phyloP scores from a whole-genome alignment of 2,329 filamentous ascomycete genomes.

The Epichloe baconii region DNA sequence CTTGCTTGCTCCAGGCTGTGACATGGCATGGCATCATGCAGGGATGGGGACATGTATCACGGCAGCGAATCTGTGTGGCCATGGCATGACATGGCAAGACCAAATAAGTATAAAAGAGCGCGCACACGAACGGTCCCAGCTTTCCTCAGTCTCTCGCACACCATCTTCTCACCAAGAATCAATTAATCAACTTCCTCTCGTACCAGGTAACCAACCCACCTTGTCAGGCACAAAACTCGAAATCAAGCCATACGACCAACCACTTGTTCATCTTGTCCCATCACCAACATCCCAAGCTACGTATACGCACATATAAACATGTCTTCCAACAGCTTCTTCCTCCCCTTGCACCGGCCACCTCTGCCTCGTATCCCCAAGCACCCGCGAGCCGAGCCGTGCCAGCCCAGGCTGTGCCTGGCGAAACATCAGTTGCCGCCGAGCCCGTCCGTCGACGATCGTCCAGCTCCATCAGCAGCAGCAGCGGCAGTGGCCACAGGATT shows the following conservation, averaged over 20 bases:
- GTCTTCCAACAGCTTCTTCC: slow-evolving; percentile 26
- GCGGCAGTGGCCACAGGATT: slow-evolving; percentile 31
- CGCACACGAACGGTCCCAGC: background rate
- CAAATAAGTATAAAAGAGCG: background rate
- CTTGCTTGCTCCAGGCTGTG: background rate
- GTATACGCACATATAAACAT: background rate
- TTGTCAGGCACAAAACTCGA: background rate
- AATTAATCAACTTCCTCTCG: background rate
- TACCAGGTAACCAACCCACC: background rate
- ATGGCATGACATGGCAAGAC: background rate
- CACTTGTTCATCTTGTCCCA: background rate
- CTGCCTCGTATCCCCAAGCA: slow-evolving; percentile 38
- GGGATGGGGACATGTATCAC: background rate
- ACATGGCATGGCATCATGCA: background rate
- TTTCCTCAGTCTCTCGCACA: background rate
- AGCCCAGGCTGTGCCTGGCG: slow-evolving; percentile 8
- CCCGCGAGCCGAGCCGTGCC: slow-evolving; percentile 16
- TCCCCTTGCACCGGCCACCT: slow-evolving; percentile 46
- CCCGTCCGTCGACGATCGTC: slow-evolving; percentile 35
- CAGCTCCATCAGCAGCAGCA: slow-evolving; percentile 39
- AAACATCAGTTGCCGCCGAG: slow-evolving; percentile 11
- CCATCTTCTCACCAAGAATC: background rate
- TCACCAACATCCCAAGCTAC: background rate
- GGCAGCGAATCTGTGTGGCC: background rate
- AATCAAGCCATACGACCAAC: background rate